These are phyloP conservation scores for Aureobasidium leucospermi DNA, from an alignment of 2,329 filamentous ascomycete genomes.

Conservation along the genomic window DNA sequence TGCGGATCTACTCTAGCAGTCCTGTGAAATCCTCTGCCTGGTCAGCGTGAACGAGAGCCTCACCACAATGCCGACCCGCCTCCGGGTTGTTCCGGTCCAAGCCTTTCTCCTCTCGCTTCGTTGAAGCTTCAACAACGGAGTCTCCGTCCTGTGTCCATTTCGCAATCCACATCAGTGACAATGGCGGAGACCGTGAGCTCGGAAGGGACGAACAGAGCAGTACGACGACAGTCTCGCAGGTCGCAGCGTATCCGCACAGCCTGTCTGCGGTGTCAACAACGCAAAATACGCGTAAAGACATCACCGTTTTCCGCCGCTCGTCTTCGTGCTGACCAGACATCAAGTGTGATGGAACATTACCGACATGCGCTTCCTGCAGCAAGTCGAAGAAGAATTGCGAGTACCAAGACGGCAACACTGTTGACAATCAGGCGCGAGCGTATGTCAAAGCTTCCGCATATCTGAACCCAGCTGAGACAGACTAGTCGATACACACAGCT, in stretches of 20 bases:
- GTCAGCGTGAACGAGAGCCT: no score
- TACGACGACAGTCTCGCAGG: neutral
- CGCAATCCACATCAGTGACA: neutral
- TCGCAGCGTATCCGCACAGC: slow-evolving; percentile 2
- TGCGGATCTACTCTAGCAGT: no score
- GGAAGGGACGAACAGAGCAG: neutral
- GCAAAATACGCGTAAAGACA: neutral
- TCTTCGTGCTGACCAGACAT: neutral
- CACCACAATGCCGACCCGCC: no score
- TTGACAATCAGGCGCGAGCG: neutral
- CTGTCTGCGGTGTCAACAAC: slow-evolving; percentile 1
- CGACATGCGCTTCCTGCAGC: neutral
- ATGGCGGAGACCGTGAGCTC: neutral
- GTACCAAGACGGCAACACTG: neutral
- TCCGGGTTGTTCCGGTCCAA: no score
- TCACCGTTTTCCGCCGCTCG: neutral
- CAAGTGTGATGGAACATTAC: neutral
- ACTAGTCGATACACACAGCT: neutral
- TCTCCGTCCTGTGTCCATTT: no score
- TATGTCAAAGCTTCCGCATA: neutral
- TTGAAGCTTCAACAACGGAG: no score
- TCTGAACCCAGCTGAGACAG: neutral
- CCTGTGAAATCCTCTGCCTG: no score
- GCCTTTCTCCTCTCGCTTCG: no score
- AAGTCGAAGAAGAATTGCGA: neutral